Evolutionary conservation across 139 green algal genomes (phyloP).

Genomic region (Closterium sp.): DNA sequence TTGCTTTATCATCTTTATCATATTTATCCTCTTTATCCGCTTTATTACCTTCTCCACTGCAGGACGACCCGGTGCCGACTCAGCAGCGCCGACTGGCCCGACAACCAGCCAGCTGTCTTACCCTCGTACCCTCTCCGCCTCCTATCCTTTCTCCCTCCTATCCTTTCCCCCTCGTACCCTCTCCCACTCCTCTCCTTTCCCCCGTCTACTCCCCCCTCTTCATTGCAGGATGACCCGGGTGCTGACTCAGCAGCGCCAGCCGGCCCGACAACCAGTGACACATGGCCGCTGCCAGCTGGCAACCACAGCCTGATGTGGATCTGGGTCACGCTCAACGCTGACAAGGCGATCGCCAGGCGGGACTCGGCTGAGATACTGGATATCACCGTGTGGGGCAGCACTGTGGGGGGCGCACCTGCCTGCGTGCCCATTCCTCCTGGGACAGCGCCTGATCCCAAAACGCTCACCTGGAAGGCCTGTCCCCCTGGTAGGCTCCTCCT

Average conservation of each 20-base stretch:
- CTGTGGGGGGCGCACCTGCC: neutral
- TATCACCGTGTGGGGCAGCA: neutral
- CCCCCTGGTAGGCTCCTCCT: neutral
- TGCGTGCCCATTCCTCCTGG: neutral
- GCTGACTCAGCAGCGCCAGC: neutral
- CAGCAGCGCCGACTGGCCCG: too few species aligned
- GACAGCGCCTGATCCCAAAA: neutral
- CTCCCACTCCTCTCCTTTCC: too few species aligned
- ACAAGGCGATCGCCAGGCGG: neutral
- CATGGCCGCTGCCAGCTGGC: neutral
- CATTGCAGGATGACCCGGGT: neutral
- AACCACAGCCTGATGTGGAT: conserved; percentile 24
- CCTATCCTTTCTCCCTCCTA: neutral
- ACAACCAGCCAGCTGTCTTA: too few species aligned
- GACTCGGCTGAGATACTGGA: conserved; percentile 11
- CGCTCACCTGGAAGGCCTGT: neutral
- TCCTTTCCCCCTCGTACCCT: neutral
- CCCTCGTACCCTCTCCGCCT: too few species aligned
- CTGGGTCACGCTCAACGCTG: conserved; percentile 7
- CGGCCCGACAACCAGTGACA: neutral
- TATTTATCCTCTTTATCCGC: too few species aligned
- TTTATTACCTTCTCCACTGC: too few species aligned
- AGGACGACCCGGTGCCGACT: too few species aligned
- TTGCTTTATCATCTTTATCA: too few species aligned
- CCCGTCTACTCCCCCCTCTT: too few species aligned